Evolutionary conservation across 768 basidiomycete genomes (phyloP).

Genomic region (Serpula lacrymans): DNA sequence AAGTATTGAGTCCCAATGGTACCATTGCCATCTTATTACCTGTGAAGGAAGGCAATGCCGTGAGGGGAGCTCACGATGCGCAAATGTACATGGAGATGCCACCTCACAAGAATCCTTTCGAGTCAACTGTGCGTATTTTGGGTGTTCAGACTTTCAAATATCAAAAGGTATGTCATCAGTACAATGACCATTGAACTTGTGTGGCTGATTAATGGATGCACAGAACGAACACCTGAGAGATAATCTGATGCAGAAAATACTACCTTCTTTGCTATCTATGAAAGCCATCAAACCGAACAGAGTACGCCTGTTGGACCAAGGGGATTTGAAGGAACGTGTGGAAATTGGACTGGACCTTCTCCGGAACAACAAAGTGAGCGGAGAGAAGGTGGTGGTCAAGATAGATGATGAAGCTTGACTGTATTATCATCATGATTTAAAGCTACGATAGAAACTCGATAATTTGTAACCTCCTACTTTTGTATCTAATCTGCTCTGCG

Average conservation of each 20-base stretch:
- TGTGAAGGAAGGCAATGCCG: conserved; percentile 40
- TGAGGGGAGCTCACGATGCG: conserved; percentile 27
- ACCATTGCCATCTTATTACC: conserved; percentile 44
- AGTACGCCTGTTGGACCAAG: conserved; percentile 39
- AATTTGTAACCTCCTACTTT: too few relatives aligned
- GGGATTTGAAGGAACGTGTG: conserved; percentile 39
- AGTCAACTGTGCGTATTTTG: conserved; percentile 31
- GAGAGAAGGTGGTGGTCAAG: conserved; percentile 48
- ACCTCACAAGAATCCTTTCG: conserved; percentile 35
- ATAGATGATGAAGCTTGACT: too few relatives aligned
- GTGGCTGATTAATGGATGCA: not conserved
- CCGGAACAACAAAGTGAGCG: conserved; percentile 45
- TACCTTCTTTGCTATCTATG: conserved; percentile 37
- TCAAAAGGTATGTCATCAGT: conserved; percentile 29
- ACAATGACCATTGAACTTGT: not conserved
- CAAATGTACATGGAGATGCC: conserved; percentile 33
- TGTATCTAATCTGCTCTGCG: too few relatives aligned
- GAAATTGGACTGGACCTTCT: conserved; percentile 41
- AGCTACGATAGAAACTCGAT: too few relatives aligned
- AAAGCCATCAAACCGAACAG: conserved; percentile 41
- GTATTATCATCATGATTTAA: too few relatives aligned
- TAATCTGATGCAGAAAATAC: conserved; percentile 43
- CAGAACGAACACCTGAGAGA: conserved; percentile 41
- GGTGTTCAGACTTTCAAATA: conserved; percentile 41
- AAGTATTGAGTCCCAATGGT: conserved; percentile 35